These are phyloP conservation scores for Ogataea pignaliae DNA, from an alignment of 805 yeast species.

Conservation along the genomic window DNA sequence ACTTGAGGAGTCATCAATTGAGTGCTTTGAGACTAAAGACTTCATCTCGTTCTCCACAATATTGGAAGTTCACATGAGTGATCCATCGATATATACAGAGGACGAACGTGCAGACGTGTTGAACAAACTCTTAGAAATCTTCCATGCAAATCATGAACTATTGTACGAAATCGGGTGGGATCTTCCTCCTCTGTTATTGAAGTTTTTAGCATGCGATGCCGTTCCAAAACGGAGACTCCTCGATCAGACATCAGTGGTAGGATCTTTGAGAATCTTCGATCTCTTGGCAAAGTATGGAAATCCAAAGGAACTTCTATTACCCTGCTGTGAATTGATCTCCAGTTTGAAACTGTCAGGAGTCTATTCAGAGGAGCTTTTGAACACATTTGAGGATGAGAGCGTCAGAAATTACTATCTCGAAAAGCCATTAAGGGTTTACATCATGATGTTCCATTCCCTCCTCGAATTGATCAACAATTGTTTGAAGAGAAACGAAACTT, in stretches of 20 bases:
- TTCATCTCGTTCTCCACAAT: slow-evolving; percentile 69
- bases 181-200: slow-evolving; percentile 63
- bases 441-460: slow-evolving; percentile 58
- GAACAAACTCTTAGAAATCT: slow-evolving; percentile 37
- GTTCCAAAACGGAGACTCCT: not conserved
- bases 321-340: slow-evolving; percentile 60
- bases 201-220: slow-evolving; percentile 38
- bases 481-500: slow-evolving; percentile 57
- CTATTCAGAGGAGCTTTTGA: slow-evolving; percentile 8
- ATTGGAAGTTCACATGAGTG: slow-evolving; percentile 55
- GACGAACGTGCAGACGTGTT: slow-evolving; percentile 52
- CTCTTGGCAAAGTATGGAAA: slow-evolving; percentile 66
- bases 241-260: slow-evolving; percentile 27
- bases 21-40: slow-evolving; percentile 45
- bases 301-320: slow-evolving; percentile 73
- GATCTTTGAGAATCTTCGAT: slow-evolving; percentile 51
- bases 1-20: slow-evolving; percentile 24
- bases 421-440: slow-evolving; percentile 32
- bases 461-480: slow-evolving; percentile 61
- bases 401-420: slow-evolving; percentile 5
- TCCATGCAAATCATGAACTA: slow-evolving; percentile 44
- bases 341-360: slow-evolving; percentile 23
- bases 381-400: slow-evolving; percentile 12
- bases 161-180: slow-evolving; percentile 85
- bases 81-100: slow-evolving; percentile 40